Evolutionary conservation across 2,329 filamentous ascomycete species (phyloP).

Genomic region (Alternaria solani): DNA sequence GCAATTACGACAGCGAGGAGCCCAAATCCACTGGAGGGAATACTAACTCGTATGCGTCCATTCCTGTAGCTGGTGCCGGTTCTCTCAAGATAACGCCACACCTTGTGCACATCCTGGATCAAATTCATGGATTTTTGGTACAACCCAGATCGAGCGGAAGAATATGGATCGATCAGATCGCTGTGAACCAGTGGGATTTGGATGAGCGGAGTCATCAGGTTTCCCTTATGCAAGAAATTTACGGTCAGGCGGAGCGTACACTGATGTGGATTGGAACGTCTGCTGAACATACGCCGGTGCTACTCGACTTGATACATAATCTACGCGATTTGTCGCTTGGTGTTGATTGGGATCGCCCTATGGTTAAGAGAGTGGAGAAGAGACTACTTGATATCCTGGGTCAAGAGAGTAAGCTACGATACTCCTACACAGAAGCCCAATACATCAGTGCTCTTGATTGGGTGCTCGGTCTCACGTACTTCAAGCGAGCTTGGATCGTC

Average conservation of each 20-base stretch:
- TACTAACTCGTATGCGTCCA: background rate
- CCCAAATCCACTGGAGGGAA: background rate
- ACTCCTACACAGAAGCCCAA: background rate
- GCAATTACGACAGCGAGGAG: background rate
- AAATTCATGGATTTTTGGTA: background rate
- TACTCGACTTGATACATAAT: background rate
- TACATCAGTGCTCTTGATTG: background rate
- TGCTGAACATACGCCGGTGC: background rate
- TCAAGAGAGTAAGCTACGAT: background rate
- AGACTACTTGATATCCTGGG: background rate
- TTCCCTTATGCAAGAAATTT: background rate
- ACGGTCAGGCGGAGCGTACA: conserved; percentile 2
- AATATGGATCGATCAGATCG: conserved; percentile 7
- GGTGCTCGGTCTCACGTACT: background rate
- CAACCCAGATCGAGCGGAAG: background rate
- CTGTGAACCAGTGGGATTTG: background rate
- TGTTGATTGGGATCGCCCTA: background rate
- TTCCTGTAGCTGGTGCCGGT: background rate
- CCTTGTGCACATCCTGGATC: background rate
- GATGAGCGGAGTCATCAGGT: conserved; percentile 1
- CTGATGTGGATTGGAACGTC: conserved; percentile 3
- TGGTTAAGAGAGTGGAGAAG: background rate
- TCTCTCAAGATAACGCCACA: background rate
- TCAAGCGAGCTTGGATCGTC: conserved; percentile 2
- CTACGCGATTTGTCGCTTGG: background rate